Conservation (phyloP, 2,329 filamentous ascomycete species). For the Phialophora tarda region DNA sequence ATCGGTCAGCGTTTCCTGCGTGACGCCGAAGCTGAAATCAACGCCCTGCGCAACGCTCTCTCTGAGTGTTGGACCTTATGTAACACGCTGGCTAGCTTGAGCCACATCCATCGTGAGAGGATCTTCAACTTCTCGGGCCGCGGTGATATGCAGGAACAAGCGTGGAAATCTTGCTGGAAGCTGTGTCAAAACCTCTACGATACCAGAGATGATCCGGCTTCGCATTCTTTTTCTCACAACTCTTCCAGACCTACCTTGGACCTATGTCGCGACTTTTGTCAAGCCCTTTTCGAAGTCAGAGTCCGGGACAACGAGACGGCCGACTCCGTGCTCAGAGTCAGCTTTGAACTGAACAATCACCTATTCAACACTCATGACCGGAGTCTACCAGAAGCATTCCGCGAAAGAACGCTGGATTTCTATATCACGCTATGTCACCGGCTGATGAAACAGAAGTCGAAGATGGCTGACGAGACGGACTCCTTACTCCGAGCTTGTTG, state of each 20-base stretch:
- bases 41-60: constrained; percentile 75
- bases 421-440: constrained; percentile 93
- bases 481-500: constrained; percentile 84
- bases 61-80: constrained; percentile 93
- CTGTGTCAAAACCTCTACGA: constrained; percentile 89
- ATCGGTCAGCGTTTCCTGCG: constrained; percentile 43
- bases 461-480: constrained; percentile 80
- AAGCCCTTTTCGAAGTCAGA: constrained; percentile 85
- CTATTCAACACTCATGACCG: constrained; percentile 91
- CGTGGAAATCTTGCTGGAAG: constrained; percentile 94
- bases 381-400: constrained; percentile 81
- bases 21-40: constrained; percentile 63
- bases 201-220: constrained; percentile 72
- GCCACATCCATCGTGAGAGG: constrained; percentile 79
- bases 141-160: constrained; percentile 80
- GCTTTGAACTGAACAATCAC: constrained; percentile 94
- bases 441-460: constrained; percentile 90
- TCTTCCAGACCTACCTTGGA: constrained; percentile 75
- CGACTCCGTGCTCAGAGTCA: constrained; percentile 87
- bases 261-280: constrained; percentile 88
- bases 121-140: constrained; percentile 77
- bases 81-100: constrained; percentile 85
- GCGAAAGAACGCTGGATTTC: constrained; percentile 88
- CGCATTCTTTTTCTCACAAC: constrained; percentile 56
- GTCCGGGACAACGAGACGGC: constrained; percentile 76